Conservation (phyloP, 1,284 basidiomycete species). For the Ceratobasidium sp. region DNA sequence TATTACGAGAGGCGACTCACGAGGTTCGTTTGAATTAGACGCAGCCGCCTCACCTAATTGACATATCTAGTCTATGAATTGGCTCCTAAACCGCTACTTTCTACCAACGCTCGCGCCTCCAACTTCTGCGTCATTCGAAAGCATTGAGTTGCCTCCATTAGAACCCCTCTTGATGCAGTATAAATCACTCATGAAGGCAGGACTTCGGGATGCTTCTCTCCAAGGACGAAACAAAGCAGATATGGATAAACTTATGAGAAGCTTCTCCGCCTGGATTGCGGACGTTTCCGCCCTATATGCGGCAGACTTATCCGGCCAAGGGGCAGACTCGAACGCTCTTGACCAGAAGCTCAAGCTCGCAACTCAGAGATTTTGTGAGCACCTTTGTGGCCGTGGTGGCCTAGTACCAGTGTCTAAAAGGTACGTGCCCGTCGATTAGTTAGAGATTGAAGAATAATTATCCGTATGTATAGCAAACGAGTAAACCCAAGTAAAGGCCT, state of each 20-base stretch:
- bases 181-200: slow-evolving; percentile 73
- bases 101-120: slow-evolving; percentile 77
- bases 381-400: slow-evolving; percentile 71
- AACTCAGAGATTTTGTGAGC: slow-evolving; percentile 76
- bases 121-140: slow-evolving; percentile 53
- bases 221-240: slow-evolving; percentile 65
- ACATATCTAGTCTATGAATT: slow-evolving; percentile 72
- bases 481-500: slow-evolving; percentile 62
- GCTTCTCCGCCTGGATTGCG: slow-evolving; percentile 78
- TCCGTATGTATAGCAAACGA: slow-evolving; percentile 68
- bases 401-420: slow-evolving; percentile 85
- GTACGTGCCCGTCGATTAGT: slow-evolving; percentile 61
- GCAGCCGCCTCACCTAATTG: background rate
- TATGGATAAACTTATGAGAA: slow-evolving; percentile 65
- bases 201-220: slow-evolving; percentile 73
- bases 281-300: slow-evolving; percentile 73
- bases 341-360: slow-evolving; percentile 65
- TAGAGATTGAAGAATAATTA: background rate
- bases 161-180: slow-evolving; percentile 75
- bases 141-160: slow-evolving; percentile 63
- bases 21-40: slow-evolving; percentile 66
- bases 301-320: slow-evolving; percentile 54
- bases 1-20: slow-evolving; percentile 81
- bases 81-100: slow-evolving; percentile 87
- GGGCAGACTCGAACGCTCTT: slow-evolving; percentile 51